A percentile compares a stretch with the other conserved stretches of the same genome.
Conservation (phyloP, 352 stramenopile genomes). For the Globisporangium viniferum region DNA sequence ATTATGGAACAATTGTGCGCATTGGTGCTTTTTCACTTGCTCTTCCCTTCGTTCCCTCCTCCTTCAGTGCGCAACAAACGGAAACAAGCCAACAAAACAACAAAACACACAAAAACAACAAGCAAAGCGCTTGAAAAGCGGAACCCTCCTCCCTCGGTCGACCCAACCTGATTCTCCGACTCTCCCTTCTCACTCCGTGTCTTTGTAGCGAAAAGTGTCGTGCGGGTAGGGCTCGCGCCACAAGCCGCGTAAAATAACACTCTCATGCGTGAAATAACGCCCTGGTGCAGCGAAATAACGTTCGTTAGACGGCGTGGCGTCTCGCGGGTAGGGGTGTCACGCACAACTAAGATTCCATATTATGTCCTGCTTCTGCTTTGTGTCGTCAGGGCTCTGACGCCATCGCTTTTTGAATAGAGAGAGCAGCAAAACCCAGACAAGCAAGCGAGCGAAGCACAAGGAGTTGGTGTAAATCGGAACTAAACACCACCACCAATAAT, state of each 20-base stretch:
- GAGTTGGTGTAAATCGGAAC: neutral
- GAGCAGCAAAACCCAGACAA: neutral
- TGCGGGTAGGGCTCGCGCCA: neutral
- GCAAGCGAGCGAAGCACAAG: neutral
- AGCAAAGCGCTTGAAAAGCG: no score
- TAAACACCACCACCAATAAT: neutral
- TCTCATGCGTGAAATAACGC: neutral
- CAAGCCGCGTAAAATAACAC: conserved; percentile 1
- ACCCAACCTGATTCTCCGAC: conserved; percentile 14
- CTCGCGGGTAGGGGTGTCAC: neutral
- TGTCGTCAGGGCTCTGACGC: conserved; percentile 10
- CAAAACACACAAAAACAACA: neutral
- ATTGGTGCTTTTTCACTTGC: neutral
- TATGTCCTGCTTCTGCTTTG: neutral
- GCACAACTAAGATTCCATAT: conserved; percentile 5
- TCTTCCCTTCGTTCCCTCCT: neutral
- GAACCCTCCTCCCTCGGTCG: neutral
- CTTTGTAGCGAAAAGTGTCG: conserved; percentile 3
- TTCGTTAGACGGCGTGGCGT: no score
- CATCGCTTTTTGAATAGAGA: neutral
- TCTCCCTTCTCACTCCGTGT: conserved; percentile 5
- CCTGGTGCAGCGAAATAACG: neutral
- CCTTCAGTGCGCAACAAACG: neutral
- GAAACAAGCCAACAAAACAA: neutral
- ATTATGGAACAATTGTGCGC: conserved; percentile 3